These are phyloP conservation scores for Grosmannia serpens DNA, from an alignment of 2,329 filamentous ascomycete genomes.

Conservation along the genomic window DNA sequence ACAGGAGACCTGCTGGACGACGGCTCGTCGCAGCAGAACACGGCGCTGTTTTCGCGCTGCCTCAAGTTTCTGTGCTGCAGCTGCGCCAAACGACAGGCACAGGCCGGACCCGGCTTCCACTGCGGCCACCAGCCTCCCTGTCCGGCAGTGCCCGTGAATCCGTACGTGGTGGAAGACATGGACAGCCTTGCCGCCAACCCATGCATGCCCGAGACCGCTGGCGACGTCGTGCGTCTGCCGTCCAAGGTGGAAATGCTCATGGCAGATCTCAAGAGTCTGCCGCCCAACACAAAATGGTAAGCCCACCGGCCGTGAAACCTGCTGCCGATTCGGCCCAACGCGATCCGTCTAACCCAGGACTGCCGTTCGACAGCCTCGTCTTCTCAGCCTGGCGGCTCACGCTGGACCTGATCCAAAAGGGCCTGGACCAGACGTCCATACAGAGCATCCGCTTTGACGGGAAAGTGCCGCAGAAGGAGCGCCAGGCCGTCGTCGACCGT, in stretches of 20 bases:
- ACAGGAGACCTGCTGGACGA: constrained; percentile 15
- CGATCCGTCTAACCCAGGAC: not conserved
- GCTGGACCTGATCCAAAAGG: constrained; percentile 31
- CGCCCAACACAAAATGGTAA: constrained; percentile 9
- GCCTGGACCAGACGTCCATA: constrained; percentile 24
- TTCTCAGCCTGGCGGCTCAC: constrained; percentile 40
- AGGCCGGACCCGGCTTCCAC: not conserved
- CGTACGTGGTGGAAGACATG: no score
- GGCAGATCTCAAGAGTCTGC: constrained; percentile 18
- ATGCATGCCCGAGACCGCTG: no score
- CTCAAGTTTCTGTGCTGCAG: constrained; percentile 20
- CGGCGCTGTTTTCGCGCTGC: constrained; percentile 21
- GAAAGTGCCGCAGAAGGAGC: constrained; percentile 28
- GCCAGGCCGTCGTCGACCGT: constrained; percentile 25
- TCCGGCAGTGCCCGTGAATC: constrained; percentile 12
- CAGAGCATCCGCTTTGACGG: constrained; percentile 33
- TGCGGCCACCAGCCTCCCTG: constrained; percentile 19
- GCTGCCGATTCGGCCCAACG: not conserved
- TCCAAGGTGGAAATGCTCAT: constrained; percentile 25
- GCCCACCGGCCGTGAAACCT: not conserved
- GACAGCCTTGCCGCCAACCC: no score
- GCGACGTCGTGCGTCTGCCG: constrained; percentile 7
- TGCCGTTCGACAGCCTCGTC: constrained; percentile 26
- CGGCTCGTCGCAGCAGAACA: not conserved
- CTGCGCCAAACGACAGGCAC: constrained; percentile 13